Evolutionary conservation across 768 basidiomycete species (phyloP).

Genomic region (Kondoa malvinella): DNA sequence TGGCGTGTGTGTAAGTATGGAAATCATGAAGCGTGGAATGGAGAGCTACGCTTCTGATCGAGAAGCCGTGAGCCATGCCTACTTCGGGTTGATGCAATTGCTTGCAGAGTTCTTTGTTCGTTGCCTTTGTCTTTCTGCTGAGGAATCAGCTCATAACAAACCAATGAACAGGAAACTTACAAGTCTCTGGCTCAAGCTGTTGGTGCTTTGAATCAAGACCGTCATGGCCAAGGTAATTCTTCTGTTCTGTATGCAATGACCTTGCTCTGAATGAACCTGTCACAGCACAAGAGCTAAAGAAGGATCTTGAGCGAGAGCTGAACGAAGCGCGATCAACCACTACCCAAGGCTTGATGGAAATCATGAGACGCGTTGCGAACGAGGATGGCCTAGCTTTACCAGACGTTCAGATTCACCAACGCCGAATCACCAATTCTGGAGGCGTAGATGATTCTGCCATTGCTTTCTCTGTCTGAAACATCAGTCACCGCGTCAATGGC

Average conservation of each 20-base stretch:
- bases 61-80: neutral
- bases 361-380: neutral
- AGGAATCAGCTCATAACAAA: neutral
- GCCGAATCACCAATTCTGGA: neutral
- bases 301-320: neutral
- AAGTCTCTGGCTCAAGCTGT: neutral
- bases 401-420: neutral
- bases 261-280: no score
- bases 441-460: neutral
- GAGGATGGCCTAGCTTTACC: neutral
- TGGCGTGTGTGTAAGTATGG: neutral
- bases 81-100: neutral
- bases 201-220: neutral
- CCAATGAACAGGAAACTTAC: neutral
- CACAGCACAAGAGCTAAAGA: neutral
- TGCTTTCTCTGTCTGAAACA: neutral
- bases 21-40: neutral
- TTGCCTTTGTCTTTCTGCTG: neutral
- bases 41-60: neutral
- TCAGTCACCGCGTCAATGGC: neutral
- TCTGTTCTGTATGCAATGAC: neutral
- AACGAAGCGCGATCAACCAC: neutral
- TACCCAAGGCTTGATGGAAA: neutral
- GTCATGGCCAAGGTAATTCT: neutral
- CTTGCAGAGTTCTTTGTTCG: neutral